phyloP scores from a whole-genome alignment of 164 flowering plant genomes.

The Annona squamosa region DNA sequence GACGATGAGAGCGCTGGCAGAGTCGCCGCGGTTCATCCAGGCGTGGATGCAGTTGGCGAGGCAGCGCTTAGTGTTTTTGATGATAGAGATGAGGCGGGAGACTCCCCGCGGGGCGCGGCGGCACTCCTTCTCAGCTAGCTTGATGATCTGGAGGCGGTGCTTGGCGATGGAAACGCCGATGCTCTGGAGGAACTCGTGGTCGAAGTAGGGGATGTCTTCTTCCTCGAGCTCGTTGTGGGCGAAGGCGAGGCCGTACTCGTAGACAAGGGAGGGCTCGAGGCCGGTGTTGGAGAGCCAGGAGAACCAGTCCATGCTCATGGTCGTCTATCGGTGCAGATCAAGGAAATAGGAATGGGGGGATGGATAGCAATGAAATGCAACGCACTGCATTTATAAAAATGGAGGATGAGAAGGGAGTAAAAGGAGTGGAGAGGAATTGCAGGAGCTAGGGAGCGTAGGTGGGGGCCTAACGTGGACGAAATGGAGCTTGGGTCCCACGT shows the following conservation, averaged over 20 bases:
- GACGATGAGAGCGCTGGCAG: constrained; percentile 36
- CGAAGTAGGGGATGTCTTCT: constrained; percentile 59
- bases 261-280: constrained; percentile 48
- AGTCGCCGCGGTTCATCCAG: constrained; percentile 38
- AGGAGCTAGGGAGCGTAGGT: no score
- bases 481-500: no score
- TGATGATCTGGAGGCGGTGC: constrained; percentile 80
- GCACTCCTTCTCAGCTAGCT: constrained; percentile 52
- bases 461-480: no score
- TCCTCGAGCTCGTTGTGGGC: constrained; percentile 60
- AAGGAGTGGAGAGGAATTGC: no score
- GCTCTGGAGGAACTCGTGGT: constrained; percentile 83
- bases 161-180: constrained; percentile 77
- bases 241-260: constrained; percentile 59
- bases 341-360: no score
- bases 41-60: constrained; percentile 35
- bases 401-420: no score
- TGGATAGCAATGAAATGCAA: no score
- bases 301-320: constrained; percentile 59
- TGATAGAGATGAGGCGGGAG: constrained; percentile 36
- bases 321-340: constrained; percentile 10
- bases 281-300: constrained; percentile 62
- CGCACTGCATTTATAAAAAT: no score
- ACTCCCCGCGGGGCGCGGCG: constrained; percentile 28
- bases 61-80: constrained; percentile 45